These are phyloP conservation scores for Coniferiporia sulphurascens DNA, from an alignment of 1,284 basidiomycete genomes.

Conservation along the genomic window DNA sequence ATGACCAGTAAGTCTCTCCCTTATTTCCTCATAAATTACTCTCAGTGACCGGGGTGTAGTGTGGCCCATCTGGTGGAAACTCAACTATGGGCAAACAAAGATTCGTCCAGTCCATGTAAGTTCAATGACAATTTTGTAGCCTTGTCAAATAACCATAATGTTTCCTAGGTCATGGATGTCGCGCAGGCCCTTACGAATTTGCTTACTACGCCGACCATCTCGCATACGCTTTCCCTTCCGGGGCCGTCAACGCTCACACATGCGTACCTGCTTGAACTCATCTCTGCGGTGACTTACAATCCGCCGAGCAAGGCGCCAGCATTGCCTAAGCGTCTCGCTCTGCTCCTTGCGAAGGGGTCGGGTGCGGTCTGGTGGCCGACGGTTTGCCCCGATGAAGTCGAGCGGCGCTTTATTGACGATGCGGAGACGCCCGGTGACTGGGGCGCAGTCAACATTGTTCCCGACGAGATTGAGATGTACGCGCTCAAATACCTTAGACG, in stretches of 20 bases:
- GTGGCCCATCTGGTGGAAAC: slow-evolving; percentile 93
- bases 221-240: slow-evolving; percentile 77
- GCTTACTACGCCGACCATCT: slow-evolving; percentile 54
- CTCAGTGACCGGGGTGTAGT: slow-evolving; percentile 42
- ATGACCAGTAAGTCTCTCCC: slow-evolving; percentile 66
- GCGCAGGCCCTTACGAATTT: slow-evolving; percentile 88
- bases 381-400: slow-evolving; percentile 87
- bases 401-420: slow-evolving; percentile 86
- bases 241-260: slow-evolving; percentile 87
- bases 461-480: slow-evolving; percentile 84
- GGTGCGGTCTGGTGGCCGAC: slow-evolving; percentile 93
- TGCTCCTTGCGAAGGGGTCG: slow-evolving; percentile 57
- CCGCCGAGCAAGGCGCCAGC: slow-evolving; percentile 64
- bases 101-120: slow-evolving; percentile 90
- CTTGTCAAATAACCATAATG: slow-evolving; percentile 5
- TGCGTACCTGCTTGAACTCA: slow-evolving; percentile 80
- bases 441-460: slow-evolving; percentile 61
- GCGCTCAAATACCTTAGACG: slow-evolving; percentile 90
- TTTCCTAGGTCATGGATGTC: slow-evolving; percentile 79
- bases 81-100: slow-evolving; percentile 85
- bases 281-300: slow-evolving; percentile 78
- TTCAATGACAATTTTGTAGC: slow-evolving; percentile 17
- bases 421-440: slow-evolving; percentile 57
- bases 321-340: slow-evolving; percentile 75
- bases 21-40: slow-evolving; percentile 8